Base-by-base conservation (phyloP, 163 green algal genomes). In the Prototheca stagnorum region DNA sequence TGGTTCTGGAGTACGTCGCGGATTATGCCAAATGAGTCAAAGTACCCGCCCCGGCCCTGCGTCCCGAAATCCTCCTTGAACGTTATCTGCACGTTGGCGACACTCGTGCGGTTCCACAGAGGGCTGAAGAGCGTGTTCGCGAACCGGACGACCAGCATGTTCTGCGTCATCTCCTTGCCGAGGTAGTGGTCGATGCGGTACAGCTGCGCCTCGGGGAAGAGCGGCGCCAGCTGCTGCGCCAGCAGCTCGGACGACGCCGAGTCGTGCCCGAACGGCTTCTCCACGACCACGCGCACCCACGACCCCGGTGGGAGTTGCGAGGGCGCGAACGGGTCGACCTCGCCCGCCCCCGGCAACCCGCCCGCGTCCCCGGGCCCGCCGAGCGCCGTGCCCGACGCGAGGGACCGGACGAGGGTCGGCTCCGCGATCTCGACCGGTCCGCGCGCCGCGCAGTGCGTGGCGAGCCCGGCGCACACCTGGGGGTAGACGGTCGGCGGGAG, bases 121-220 rank as follows among this genome's bases (percentile, higher is more conserved):
- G 80, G 73, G 6, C 56, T 46, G 36, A 97, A 75, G 39, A 98
- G 84, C 19, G 53, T 56, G 69, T 98, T 98, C 41, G 79, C 77
- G 58, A 95, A 98, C 11, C 90, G 79, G 63, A 98, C 75, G 19
- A 95, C 79, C 23, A 92, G 68, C 74, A 93, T 70, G 72, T 90
- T 92, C 62, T 95, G 77, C 27, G 58, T 63, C 62, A 65, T 71
- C 28, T 70, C 62, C 44, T 90, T 92, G 50, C 89, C 88, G 45
- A 98, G 75, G 70, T 96, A 98, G 77, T 98, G 88, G 63, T 97
- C 89, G 42, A 97, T 98, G 36, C 89, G 67, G 68, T 94, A 97
- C 16, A 98, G 54, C 57, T 92, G 64, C 20, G 84, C 68, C 69
- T 98, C 90, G 0, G 69, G 68, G 53, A 86, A 98, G 28, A 92